Evolutionary conservation across 768 basidiomycete genomes (phyloP).

Genomic region (Lyophyllum semitale): DNA sequence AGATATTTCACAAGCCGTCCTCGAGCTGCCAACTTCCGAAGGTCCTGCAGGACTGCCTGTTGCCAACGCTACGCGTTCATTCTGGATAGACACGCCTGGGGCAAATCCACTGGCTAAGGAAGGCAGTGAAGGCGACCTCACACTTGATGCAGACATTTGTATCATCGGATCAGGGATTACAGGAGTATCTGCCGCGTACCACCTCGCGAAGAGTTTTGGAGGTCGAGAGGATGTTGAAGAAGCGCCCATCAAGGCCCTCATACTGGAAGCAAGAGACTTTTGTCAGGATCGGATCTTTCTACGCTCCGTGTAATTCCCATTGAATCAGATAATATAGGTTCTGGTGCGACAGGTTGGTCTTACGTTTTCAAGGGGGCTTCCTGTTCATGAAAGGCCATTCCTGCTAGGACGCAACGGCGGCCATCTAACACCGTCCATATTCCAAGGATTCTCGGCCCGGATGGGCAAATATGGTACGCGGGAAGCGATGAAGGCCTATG

Average conservation of each 20-base stretch:
- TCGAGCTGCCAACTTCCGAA: constrained; percentile 4
- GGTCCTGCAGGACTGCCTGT: constrained; percentile 44
- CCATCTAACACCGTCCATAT: constrained; percentile 59
- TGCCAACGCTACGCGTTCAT: constrained; percentile 65
- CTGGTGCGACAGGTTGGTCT: constrained; percentile 72
- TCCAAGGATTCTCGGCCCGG: constrained; percentile 44
- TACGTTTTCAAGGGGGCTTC: background rate
- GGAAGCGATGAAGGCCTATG: constrained; percentile 55
- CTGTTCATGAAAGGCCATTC: background rate
- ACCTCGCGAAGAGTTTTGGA: constrained; percentile 47
- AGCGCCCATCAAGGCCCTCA: constrained; percentile 47
- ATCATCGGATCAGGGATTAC: constrained; percentile 84
- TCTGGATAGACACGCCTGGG: constrained; percentile 65
- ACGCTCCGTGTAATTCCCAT: background rate
- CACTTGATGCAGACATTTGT: constrained; percentile 65
- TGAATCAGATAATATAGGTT: constrained; percentile 43
- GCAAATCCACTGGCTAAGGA: constrained; percentile 68
- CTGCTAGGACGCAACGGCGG: constrained; percentile 82
- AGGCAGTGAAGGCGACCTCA: constrained; percentile 66
- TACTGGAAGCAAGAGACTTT: constrained; percentile 86
- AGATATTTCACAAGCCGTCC: constrained; percentile 6
- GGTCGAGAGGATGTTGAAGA: constrained; percentile 12
- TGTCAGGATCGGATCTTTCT: constrained; percentile 50
- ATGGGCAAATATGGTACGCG: constrained; percentile 43
- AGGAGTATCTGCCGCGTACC: constrained; percentile 74